A percentile compares a stretch with the other conserved stretches of the same genome.
These are phyloP conservation scores for Phytopythium sindhum DNA, from an alignment of 352 stramenopile genomes.

Conservation along the genomic window DNA sequence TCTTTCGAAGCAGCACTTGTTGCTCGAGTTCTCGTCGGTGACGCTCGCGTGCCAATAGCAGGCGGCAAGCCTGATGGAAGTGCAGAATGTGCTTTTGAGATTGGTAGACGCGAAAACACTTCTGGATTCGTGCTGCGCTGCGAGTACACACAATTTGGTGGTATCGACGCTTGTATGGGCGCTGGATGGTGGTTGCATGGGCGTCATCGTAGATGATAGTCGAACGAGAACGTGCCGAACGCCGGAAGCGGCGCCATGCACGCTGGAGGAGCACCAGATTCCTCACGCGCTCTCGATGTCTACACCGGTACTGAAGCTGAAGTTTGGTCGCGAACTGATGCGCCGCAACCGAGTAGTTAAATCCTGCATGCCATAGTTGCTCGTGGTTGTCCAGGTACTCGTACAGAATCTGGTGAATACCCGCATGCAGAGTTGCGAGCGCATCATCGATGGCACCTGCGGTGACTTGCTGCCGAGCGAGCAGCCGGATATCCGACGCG, in stretches of 20 bases:
- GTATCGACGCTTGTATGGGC: constrained; percentile 26
- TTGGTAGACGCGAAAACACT: constrained; percentile 37
- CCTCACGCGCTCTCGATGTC: constrained; percentile 24
- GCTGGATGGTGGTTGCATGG: constrained; percentile 32
- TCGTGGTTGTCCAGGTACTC: constrained; percentile 36
- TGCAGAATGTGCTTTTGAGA: constrained; percentile 33
- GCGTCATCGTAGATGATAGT: constrained; percentile 17
- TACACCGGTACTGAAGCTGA: constrained; percentile 32
- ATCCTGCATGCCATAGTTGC: constrained; percentile 19
- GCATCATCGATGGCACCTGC: constrained; percentile 31
- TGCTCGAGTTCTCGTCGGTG: constrained; percentile 14
- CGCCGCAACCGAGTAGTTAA: constrained; percentile 41
- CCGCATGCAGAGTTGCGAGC: constrained; percentile 37
- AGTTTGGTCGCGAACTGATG: constrained; percentile 30
- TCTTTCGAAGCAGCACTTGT: constrained; percentile 14
- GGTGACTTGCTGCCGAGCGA: constrained; percentile 13
- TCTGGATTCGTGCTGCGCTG: constrained; percentile 33
- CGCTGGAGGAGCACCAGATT: constrained; percentile 30
- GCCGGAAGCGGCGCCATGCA: constrained; percentile 29
- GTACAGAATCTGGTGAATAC: constrained; percentile 41
- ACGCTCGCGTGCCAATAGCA: constrained; percentile 23
- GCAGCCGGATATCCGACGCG: constrained; percentile 12
- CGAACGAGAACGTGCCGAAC: constrained; percentile 3
- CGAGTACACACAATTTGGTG: constrained; percentile 6
- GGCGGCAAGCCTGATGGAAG: constrained; percentile 27